phyloP scores from a whole-genome alignment of 1,284 basidiomycete genomes.

The Irpex sp. region DNA sequence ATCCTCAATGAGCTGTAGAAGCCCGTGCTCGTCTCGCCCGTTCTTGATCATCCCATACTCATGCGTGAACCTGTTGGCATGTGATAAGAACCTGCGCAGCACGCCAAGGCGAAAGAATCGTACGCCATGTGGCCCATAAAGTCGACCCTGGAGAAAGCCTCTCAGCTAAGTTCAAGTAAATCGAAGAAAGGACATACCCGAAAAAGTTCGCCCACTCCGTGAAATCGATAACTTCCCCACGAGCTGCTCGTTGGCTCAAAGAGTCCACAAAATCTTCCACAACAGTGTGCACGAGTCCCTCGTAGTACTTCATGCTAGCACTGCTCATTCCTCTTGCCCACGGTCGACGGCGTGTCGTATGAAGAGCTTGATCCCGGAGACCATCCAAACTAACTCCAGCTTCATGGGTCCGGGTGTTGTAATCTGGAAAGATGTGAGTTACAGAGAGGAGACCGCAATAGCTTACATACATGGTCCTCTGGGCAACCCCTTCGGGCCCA shows the following conservation, averaged over 20 bases:
- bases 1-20: conserved; percentile 6
- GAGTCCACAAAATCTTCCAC: conserved; percentile 4
- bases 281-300: conserved; percentile 7
- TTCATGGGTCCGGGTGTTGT: conserved; percentile 13
- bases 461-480: conserved; percentile 14
- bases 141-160: conserved; percentile 13
- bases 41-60: conserved; percentile 13
- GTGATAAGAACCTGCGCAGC: background rate
- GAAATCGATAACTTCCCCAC: conserved; percentile 9
- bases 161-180: no score
- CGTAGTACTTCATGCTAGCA: conserved; percentile 14
- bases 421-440: conserved; percentile 7
- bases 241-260: conserved; percentile 2
- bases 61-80: conserved; percentile 9
- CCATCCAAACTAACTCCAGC: conserved; percentile 11
- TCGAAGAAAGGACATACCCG: no score
- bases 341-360: conserved; percentile 15
- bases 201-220: conserved; percentile 7
- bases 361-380: conserved; percentile 10
- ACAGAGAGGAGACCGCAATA: background rate
- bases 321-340: conserved; percentile 19
- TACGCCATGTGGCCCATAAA: conserved; percentile 22
- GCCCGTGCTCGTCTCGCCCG: conserved; percentile 8
- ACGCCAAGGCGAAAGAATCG: background rate
- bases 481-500: conserved; percentile 8